These are phyloP conservation scores for Polygonum maritimum DNA, from an alignment of 148 eudicot species.

Conservation along the genomic window DNA sequence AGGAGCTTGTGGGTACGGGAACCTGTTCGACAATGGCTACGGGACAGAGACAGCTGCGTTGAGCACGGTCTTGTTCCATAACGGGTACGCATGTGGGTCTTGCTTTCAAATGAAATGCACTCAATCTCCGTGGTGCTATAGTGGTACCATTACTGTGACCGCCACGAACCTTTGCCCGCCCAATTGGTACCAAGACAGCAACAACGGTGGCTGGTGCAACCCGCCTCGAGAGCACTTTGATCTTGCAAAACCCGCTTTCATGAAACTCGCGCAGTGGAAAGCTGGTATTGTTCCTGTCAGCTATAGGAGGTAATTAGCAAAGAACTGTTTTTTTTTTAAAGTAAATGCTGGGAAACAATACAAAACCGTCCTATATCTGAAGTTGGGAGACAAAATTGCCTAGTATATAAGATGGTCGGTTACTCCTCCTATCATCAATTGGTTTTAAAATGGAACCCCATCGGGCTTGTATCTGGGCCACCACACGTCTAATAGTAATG, in stretches of 20 bases:
- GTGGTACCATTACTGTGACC: slow-evolving; percentile 40
- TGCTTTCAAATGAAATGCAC: slow-evolving; percentile 61
- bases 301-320: too few species aligned
- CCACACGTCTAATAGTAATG: too few species aligned
- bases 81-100: slow-evolving; percentile 69
- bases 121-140: slow-evolving; percentile 44
- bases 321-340: too few species aligned
- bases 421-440: too few species aligned
- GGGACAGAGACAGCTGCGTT: slow-evolving; percentile 73
- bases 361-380: too few species aligned
- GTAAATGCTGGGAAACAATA: too few species aligned
- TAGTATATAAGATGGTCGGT: too few species aligned
- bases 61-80: slow-evolving; percentile 64
- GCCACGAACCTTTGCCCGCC: slow-evolving; percentile 91
- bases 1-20: slow-evolving; percentile 93
- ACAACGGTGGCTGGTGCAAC: slow-evolving; percentile 92
- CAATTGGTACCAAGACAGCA: slow-evolving; percentile 45
- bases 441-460: too few species aligned
- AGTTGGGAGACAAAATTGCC: too few species aligned
- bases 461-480: too few species aligned
- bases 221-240: slow-evolving; percentile 83
- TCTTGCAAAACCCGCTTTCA: slow-evolving; percentile 67
- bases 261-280: slow-evolving; percentile 48
- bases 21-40: slow-evolving; percentile 52
- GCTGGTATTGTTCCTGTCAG: slow-evolving; percentile 80